These are phyloP conservation scores for Capsicum chinense DNA, from an alignment of 257 asterid species.

Conservation along the genomic window DNA sequence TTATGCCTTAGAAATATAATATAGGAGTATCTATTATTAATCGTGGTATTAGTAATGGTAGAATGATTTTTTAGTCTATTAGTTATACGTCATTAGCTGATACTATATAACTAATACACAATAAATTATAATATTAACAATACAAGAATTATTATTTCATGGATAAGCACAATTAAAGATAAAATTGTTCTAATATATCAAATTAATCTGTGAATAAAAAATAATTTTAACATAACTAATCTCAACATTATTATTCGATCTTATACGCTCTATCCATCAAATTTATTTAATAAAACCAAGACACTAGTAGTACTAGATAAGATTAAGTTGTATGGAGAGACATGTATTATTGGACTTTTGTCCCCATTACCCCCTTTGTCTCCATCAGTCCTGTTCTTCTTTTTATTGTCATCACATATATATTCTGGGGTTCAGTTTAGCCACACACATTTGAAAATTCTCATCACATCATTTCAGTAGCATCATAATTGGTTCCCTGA, in stretches of 20 bases:
- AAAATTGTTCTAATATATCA: too few species aligned
- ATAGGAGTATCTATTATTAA: too few species aligned
- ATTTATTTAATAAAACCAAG: neutral
- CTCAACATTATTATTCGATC: neutral
- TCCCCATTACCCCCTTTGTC: neutral
- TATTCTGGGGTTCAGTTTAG: neutral
- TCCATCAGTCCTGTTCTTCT: slow-evolving; percentile 1
- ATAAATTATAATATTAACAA: too few species aligned
- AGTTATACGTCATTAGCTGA: too few species aligned
- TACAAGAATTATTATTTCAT: too few species aligned
- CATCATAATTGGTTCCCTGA: slow-evolving; percentile 26
- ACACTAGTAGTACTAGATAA: slow-evolving; percentile 5
- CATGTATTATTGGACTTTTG: slow-evolving; percentile 27
- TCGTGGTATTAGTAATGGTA: too few species aligned
- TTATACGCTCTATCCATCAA: neutral
- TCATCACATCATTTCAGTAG: neutral
- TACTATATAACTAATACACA: too few species aligned
- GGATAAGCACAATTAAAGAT: too few species aligned
- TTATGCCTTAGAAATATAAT: too few species aligned
- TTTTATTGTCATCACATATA: neutral
- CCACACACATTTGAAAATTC: slow-evolving; percentile 17
- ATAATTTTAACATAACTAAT: neutral
- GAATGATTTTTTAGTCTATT: too few species aligned
- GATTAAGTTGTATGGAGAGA: neutral
- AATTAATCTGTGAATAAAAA: too few species aligned